Conservation (phyloP, 2,329 filamentous ascomycete genomes). For the Fusarium praegraminearum region DNA sequence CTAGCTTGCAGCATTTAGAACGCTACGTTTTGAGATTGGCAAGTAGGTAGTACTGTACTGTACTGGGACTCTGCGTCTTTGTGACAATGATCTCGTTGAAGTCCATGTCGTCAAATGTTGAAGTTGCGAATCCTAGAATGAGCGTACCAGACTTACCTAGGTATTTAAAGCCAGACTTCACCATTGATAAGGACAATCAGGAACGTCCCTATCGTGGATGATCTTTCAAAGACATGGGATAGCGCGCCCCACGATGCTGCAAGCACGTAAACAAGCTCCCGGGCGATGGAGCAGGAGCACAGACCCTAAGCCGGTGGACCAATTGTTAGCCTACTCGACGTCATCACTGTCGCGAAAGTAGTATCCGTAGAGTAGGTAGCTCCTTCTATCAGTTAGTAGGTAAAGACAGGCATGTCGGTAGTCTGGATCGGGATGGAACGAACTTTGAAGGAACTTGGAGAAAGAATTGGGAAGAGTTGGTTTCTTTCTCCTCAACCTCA, state of each 20-base stretch:
- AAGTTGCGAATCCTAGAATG: neutral
- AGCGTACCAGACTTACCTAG: neutral
- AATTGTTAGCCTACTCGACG: slow-evolving; percentile 35
- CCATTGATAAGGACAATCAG: neutral
- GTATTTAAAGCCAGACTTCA: neutral
- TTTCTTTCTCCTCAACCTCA: slow-evolving; percentile 6
- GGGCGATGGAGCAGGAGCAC: slow-evolving; percentile 26
- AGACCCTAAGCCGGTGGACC: slow-evolving; percentile 22
- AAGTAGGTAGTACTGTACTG: neutral
- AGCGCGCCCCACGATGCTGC: slow-evolving; percentile 21
- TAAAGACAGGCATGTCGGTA: neutral
- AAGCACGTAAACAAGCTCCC: slow-evolving; percentile 34
- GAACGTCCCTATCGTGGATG: neutral
- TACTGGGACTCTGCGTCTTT: neutral
- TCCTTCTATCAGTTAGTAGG: slow-evolving; percentile 16
- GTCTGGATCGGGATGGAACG: slow-evolving; percentile 15
- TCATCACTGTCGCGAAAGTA: slow-evolving; percentile 27
- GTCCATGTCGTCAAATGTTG: neutral
- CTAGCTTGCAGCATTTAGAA: slow-evolving; percentile 14
- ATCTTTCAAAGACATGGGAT: neutral
- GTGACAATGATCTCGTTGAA: neutral
- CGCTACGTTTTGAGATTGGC: neutral
- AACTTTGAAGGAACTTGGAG: slow-evolving; percentile 30
- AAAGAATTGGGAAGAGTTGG: slow-evolving; percentile 31
- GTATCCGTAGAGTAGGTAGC: slow-evolving; percentile 2